These are phyloP conservation scores for Chrysanthemum lavandulifolium DNA, from an alignment of 129 eudicot genomes.

Conservation along the genomic window DNA sequence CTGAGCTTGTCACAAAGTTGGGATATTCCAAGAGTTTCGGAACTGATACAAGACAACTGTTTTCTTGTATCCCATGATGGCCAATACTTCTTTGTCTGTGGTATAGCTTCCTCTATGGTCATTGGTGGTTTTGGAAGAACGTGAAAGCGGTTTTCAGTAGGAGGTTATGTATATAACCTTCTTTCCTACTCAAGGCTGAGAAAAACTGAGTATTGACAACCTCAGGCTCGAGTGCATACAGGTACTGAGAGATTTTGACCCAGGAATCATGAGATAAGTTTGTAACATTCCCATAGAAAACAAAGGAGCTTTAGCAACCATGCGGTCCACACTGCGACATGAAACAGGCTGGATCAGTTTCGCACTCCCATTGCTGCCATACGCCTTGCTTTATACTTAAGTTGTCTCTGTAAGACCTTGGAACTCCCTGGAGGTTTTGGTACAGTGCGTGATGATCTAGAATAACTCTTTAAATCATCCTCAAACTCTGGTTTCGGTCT, in stretches of 20 bases:
- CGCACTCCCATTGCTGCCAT: slow-evolving; percentile 32
- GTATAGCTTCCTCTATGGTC: slow-evolving; percentile 69
- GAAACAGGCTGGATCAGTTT: slow-evolving; percentile 49
- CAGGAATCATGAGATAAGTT: slow-evolving; percentile 67
- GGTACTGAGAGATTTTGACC: slow-evolving; percentile 71
- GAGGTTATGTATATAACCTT: slow-evolving; percentile 90
- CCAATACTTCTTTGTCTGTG: slow-evolving; percentile 66
- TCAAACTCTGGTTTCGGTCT: slow-evolving; percentile 70
- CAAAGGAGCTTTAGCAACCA: slow-evolving; percentile 72
- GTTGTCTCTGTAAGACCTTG: slow-evolving; percentile 37
- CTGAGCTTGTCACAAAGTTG: slow-evolving; percentile 54
- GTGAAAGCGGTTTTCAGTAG: slow-evolving; percentile 57
- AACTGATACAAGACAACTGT: slow-evolving; percentile 54
- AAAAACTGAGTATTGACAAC: slow-evolving; percentile 47
- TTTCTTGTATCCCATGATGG: slow-evolving; percentile 94
- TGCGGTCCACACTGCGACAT: slow-evolving; percentile 46
- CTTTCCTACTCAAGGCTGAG: slow-evolving; percentile 81
- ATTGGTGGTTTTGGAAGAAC: slow-evolving; percentile 65
- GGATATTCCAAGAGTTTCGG: slow-evolving; percentile 47
- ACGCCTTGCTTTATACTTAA: slow-evolving; percentile 27
- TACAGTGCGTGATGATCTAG: slow-evolving; percentile 35
- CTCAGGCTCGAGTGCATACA: slow-evolving; percentile 86
- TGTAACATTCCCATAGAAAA: slow-evolving; percentile 78
- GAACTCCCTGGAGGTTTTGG: slow-evolving; percentile 35
- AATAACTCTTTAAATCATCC: slow-evolving; percentile 33